Evolutionary conservation across 805 yeast genomes (phyloP), one percentile per base, ranked within the genome.

Genomic region (Spathaspora sp.): DNA sequence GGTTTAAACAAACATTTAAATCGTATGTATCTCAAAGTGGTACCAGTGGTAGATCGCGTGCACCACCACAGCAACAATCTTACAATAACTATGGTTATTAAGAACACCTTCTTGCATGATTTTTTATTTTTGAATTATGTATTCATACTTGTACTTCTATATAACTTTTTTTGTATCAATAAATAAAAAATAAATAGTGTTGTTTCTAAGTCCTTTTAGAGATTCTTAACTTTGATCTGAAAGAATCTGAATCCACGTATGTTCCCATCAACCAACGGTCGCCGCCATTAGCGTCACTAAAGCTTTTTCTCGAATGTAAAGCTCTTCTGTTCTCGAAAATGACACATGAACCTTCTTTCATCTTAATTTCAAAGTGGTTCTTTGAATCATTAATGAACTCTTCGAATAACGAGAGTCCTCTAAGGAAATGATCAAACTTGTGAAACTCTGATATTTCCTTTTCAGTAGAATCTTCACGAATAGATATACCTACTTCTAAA

Each of bases 211-310:
- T 35, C 17, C 44, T 42, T 14, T 42, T 20, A 12, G 56, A 59
- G 3, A 65, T 50, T 58, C 85, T 72, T 45, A 84, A 63, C 55
- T 75, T 82, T n/a, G 91, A 85, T 54, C 82, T 70, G 64, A 77
- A 86, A 35, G 87, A 74, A 61, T 87, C 96, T 17, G 81, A 82
- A 60, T 87, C 93, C 26, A 86, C 67, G 62, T 87, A 87, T 47
- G 89, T 81, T 1, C 93, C 93, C 77, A 86, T 84, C 50, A 88
- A 69, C 87, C 90, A 84, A 55, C 94, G 75, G 44, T 65, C 80
- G 3, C 80, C 77, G 11, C 78, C 76, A 51, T 74, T 77, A 61
- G 70, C 48, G 70, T 65, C 70, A 10, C 70, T 63, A 49, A 76
- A 75, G 23, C 60, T 68, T 18, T 61, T 58, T 57, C 94, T 75